phyloP scores from a whole-genome alignment of 2,329 filamentous ascomycete genomes.

The Colletotrichum spinosum region DNA sequence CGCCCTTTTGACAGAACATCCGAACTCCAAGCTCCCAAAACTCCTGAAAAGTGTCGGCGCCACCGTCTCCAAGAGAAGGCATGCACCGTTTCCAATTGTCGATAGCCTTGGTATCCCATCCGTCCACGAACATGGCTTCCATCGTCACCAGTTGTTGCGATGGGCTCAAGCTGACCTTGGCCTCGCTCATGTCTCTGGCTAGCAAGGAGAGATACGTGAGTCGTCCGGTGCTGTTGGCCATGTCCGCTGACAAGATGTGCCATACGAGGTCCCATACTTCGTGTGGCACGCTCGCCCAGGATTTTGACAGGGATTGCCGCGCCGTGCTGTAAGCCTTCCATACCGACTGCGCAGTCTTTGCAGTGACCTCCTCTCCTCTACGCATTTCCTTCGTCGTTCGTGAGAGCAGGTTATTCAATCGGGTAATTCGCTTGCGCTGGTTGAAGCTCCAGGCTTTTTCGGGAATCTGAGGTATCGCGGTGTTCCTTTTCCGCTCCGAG shows the following conservation, averaged over 20 bases:
- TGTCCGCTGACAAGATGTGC: constrained; percentile 67
- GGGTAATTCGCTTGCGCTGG: constrained; percentile 52
- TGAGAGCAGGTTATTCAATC: constrained; percentile 48
- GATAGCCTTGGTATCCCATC: constrained; percentile 69
- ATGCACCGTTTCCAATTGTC: constrained; percentile 72
- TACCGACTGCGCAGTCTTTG: constrained; percentile 51
- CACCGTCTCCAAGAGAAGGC: constrained; percentile 60
- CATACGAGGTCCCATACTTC: constrained; percentile 75
- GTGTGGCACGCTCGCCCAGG: constrained; percentile 67
- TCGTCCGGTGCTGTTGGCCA: constrained; percentile 63
- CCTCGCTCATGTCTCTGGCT: constrained; percentile 73
- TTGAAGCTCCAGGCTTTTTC: constrained; percentile 50
- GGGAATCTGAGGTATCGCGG: constrained; percentile 49
- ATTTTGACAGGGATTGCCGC: constrained; percentile 55
- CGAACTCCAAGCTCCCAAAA: constrained; percentile 76
- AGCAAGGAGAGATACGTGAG: constrained; percentile 72
- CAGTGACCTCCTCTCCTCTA: constrained; percentile 40
- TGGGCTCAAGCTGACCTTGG: constrained; percentile 65
- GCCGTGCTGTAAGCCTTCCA: constrained; percentile 65
- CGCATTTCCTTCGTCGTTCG: constrained; percentile 45
- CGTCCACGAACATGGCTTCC: constrained; percentile 74
- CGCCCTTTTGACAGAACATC: constrained; percentile 69
- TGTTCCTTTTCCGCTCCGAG: constrained; percentile 19
- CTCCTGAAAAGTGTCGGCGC: constrained; percentile 58
- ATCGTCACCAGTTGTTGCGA: constrained; percentile 75